Evolutionary conservation across 257 asterid species (phyloP).

Genomic region (Anisodus acutangulus): DNA sequence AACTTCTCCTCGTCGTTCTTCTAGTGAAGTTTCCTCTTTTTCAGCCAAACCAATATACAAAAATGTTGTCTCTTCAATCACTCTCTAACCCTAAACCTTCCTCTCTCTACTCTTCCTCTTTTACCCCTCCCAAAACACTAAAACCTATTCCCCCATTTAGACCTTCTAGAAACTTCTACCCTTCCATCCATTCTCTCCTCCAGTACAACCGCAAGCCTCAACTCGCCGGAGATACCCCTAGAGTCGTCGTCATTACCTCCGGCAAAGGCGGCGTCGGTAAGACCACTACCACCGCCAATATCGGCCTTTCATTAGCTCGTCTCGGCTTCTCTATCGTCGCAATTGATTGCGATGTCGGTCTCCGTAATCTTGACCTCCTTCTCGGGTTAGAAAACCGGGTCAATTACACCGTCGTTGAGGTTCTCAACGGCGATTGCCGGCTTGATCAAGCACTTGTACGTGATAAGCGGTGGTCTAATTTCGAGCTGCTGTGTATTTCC

Average conservation of each 20-base stretch:
- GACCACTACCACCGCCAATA: constrained; percentile 96
- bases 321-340: constrained; percentile 92
- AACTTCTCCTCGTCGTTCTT: too few species aligned
- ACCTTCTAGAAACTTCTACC: constrained; percentile 29
- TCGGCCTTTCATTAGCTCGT: constrained; percentile 91
- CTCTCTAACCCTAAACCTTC: constrained; percentile 53
- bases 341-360: constrained; percentile 96
- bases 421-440: constrained; percentile 94
- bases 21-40: too few species aligned
- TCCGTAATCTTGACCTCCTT: constrained; percentile 92
- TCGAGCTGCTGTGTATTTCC: constrained; percentile 89
- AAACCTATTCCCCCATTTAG: constrained; percentile 45
- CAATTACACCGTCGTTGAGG: constrained; percentile 94
- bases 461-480: constrained; percentile 96
- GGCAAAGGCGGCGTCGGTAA: constrained; percentile 99
- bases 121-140: constrained; percentile 36
- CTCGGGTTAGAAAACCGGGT: constrained; percentile 96
- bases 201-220: constrained; percentile 98
- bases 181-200: constrained; percentile 58
- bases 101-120: constrained; percentile 40
- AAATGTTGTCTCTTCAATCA: constrained; percentile 61
- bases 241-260: constrained; percentile 94
- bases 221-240: constrained; percentile 87
- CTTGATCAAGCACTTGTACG: constrained; percentile 95
- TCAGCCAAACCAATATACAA: neutral